Percentiles rank a stretch among this genome's conserved stretches.
Evolutionary conservation across 805 yeast genomes (phyloP).

Genomic region (Saccharomyces kudriavzevii): DNA sequence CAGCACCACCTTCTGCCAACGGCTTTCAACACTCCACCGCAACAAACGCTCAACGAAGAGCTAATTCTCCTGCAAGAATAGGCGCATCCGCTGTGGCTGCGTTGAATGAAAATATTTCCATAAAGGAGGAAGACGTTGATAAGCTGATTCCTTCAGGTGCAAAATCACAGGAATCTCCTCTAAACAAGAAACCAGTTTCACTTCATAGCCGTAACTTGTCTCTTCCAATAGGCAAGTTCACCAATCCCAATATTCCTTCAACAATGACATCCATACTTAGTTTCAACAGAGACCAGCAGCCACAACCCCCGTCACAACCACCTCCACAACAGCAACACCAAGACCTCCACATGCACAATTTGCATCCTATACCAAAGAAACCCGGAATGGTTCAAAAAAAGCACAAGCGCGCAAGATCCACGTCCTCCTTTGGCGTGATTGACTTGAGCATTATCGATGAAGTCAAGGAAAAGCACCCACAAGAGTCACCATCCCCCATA

Average conservation of each 20-base stretch:
- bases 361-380: background rate
- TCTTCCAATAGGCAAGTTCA: conserved; percentile 17
- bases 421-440: conserved; percentile 25
- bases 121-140: conserved; percentile 22
- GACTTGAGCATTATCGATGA: conserved; percentile 23
- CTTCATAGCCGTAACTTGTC: conserved; percentile 19
- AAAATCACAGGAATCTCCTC: background rate
- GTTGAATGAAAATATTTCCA: conserved; percentile 23
- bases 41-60: conserved; percentile 28
- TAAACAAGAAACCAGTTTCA: background rate
- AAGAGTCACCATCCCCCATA: conserved; percentile 2
- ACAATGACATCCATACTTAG: conserved; percentile 5
- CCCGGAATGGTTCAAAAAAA: conserved; percentile 11
- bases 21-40: background rate
- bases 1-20: conserved; percentile 11
- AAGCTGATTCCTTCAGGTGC: background rate
- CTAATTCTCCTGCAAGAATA: conserved; percentile 59
- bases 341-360: background rate
- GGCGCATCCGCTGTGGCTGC: conserved; percentile 68
- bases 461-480: conserved; percentile 6
- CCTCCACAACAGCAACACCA: background rate
- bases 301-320: background rate
- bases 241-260: conserved; percentile 3
- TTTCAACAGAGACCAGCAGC: conserved; percentile 1
- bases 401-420: conserved; percentile 25